Base-by-base conservation (phyloP, 768 basidiomycete species). In the Candolleomyces eurysporus region DNA sequence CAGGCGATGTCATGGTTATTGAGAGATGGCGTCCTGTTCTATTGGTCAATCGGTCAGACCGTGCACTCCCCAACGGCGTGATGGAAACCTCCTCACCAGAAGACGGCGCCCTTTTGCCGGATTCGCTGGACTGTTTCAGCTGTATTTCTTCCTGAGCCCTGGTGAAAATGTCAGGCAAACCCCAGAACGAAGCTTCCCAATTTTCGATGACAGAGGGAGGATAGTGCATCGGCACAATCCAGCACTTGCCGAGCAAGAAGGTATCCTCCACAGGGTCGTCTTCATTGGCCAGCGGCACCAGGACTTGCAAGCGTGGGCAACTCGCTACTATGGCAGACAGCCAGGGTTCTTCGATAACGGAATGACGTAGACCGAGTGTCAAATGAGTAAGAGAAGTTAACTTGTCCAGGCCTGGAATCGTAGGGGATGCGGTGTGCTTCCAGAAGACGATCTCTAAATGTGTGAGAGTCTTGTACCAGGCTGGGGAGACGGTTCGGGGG, bases 381-480 rank as follows among this genome's bases (percentile, higher is more conserved):
- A 79, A 63, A 52, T 76, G 73, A 21, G 76, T 73, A 31, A 79
- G 67, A 30, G 66, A 67, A 40, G 65, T 60, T 5, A 79, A 60
- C 39, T 65, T 61, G 26, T 61, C 65, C 48, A 77, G 68, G 43
- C 67, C 63, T n/a, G 75, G 72, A 45, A 73, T 66, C n/a, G 61
- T 48, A 13, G 66, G 63, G 13, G 69, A 63, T 19, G 58, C 58
- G 14, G 69, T 67, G 31, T 66, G 64, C 5, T 59, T 65, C 76
- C 76, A 78, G 56, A 75, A 76, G 56, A 77, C 68, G 50, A 79
- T 60, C 61, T 78, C 75, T 30, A 79, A 70, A 54, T 77, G 76
- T 5, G 76, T 79, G 40, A 79, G 64, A 21, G 61, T 62, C 14
- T 63, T 60, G 45, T 67, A 66, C 73, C 76, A 77, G 42, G 40